Conservation (phyloP, 345 rosid genomes). For the Firmiana major region DNA sequence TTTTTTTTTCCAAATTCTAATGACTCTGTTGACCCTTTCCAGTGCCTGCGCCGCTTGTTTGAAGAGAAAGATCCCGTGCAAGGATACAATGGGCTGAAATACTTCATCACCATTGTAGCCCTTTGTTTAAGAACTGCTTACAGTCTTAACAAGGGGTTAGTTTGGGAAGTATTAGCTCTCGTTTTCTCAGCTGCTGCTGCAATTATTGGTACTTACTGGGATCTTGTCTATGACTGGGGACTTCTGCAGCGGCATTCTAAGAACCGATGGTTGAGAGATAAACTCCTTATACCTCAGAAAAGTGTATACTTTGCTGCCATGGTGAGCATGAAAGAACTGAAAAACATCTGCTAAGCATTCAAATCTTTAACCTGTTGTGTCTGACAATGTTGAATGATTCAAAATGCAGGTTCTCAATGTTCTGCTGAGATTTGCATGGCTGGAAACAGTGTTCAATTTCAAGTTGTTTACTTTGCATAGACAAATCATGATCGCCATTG, state of each 20-base stretch:
- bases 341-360: not conserved
- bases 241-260: slow-evolving; percentile 50
- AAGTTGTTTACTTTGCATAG: slow-evolving; percentile 23
- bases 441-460: slow-evolving; percentile 53
- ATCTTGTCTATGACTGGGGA: slow-evolving; percentile 67
- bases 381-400: not conserved
- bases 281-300: slow-evolving; percentile 53
- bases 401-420: slow-evolving; percentile 42
- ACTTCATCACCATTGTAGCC: slow-evolving; percentile 49
- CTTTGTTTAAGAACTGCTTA: slow-evolving; percentile 57
- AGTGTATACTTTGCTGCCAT: slow-evolving; percentile 50
- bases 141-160: slow-evolving; percentile 24
- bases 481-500: slow-evolving; percentile 38
- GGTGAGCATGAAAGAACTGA: slow-evolving; percentile 26
- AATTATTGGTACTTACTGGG: slow-evolving; percentile 55
- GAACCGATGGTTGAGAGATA: slow-evolving; percentile 61
- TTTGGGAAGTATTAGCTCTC: slow-evolving; percentile 44
- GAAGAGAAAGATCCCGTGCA: slow-evolving; percentile 60
- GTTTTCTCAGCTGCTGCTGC: slow-evolving; percentile 51
- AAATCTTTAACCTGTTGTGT: not conserved
- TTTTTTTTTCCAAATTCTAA: too few species aligned
- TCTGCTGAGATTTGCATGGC: slow-evolving; percentile 63
- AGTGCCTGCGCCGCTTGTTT: slow-evolving; percentile 52
- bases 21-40: not conserved
- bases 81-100: slow-evolving; percentile 56